A percentile compares a stretch with the other conserved stretches of the same genome.
These are phyloP conservation scores for Penicillium paxilli DNA, from an alignment of 495 filamentous ascomycete genomes.

Conservation along the genomic window DNA sequence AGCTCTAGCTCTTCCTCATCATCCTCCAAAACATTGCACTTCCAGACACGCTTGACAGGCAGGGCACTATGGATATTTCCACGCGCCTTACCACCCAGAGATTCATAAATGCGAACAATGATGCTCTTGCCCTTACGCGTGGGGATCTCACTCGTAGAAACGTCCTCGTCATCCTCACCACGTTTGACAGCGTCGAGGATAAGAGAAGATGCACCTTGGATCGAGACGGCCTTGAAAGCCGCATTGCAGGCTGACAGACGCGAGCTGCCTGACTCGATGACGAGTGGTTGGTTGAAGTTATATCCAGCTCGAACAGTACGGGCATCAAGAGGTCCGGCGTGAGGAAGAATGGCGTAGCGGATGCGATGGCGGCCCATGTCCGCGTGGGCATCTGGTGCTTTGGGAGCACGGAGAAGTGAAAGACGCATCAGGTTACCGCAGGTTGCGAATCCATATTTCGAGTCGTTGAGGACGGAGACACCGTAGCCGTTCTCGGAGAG, in stretches of 20 bases:
- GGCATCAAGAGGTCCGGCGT: conserved; percentile 66
- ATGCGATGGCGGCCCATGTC: conserved; percentile 93
- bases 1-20: conserved; percentile 54
- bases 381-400: conserved; percentile 92
- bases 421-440: conserved; percentile 90
- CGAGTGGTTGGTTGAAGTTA: conserved; percentile 86
- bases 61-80: conserved; percentile 65
- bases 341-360: conserved; percentile 89
- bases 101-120: conserved; percentile 84
- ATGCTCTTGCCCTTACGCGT: conserved; percentile 72
- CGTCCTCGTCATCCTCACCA: conserved; percentile 93
- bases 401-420: conserved; percentile 85
- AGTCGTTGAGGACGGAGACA: conserved; percentile 92
- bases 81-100: conserved; percentile 77
- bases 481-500: conserved; percentile 90
- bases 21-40: conserved; percentile 71
- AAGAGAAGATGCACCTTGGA: conserved; percentile 59
- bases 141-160: conserved; percentile 69
- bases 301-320: conserved; percentile 79
- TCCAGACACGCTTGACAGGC: conserved; percentile 72
- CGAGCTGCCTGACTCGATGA: conserved; percentile 36
- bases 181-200: conserved; percentile 86
- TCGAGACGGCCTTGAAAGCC: conserved; percentile 50
- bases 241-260: conserved; percentile 16
- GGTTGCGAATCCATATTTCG: conserved; percentile 95